These are phyloP conservation scores for Aspergillus funiculosus DNA, from an alignment of 495 filamentous ascomycete species.

Conservation along the genomic window DNA sequence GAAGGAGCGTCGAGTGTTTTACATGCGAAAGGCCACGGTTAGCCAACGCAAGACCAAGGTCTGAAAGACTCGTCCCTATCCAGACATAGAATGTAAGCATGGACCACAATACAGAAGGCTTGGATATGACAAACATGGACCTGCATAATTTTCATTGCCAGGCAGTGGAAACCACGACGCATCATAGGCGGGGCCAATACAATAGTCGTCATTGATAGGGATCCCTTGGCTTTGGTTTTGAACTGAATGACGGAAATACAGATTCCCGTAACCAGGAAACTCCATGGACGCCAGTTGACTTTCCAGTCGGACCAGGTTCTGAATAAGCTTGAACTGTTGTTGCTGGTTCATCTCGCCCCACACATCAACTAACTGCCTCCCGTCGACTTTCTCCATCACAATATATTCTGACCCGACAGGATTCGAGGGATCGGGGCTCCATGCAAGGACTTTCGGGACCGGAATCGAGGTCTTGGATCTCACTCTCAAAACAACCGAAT, in stretches of 20 bases:
- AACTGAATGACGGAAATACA: constrained; percentile 24
- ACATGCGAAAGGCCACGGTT: constrained; percentile 4
- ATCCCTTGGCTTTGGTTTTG: constrained; percentile 1
- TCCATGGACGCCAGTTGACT: constrained; percentile 21
- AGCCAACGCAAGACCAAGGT: constrained; percentile 13
- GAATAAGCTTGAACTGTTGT: constrained; percentile 22
- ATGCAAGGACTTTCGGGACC: constrained; percentile 27
- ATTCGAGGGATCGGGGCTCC: constrained; percentile 25
- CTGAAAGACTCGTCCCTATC: constrained; percentile 17
- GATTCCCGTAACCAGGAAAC: constrained; percentile 25
- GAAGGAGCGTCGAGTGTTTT: constrained; percentile 1
- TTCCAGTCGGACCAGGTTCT: constrained; percentile 25
- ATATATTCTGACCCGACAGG: constrained; percentile 31
- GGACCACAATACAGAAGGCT: background rate
- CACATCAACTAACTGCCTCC: constrained; percentile 25
- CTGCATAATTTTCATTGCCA: constrained; percentile 12
- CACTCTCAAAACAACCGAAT: constrained; percentile 16
- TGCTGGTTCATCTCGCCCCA: constrained; percentile 24
- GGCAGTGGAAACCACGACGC: constrained; percentile 14
- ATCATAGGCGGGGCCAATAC: constrained; percentile 19
- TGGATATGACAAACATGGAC: constrained; percentile 21
- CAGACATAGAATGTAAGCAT: background rate
- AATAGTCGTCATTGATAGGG: constrained; percentile 18
- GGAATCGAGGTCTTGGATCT: constrained; percentile 19
- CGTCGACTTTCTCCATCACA: constrained; percentile 28